Evolutionary conservation across 2,329 filamentous ascomycete species (phyloP).

Genomic region (Pleurostoma richardsiae): DNA sequence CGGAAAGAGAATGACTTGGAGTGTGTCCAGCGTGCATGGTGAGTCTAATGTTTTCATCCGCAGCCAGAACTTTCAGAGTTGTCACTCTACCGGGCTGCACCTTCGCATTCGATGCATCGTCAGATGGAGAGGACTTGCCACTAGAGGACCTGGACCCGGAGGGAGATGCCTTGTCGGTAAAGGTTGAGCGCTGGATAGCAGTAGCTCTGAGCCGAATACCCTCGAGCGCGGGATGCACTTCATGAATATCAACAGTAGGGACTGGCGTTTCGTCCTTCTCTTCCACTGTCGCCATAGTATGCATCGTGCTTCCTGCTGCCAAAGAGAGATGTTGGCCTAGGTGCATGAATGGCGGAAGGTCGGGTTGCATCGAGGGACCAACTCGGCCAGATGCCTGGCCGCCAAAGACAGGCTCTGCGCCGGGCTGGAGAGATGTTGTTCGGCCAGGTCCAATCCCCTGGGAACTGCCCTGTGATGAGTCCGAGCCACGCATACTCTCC

Average conservation of each 20-base stretch:
- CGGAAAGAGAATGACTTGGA: constrained; percentile 53
- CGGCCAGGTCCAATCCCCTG: constrained; percentile 7
- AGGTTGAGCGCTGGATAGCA: constrained; percentile 47
- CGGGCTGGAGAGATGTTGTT: not conserved
- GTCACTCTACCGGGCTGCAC: constrained; percentile 16
- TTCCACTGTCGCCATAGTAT: constrained; percentile 3
- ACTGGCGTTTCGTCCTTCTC: constrained; percentile 26
- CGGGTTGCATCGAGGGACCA: constrained; percentile 24
- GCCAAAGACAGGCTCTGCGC: not conserved
- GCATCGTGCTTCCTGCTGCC: constrained; percentile 18
- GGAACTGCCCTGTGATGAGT: constrained; percentile 14
- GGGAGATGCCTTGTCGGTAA: constrained; percentile 31
- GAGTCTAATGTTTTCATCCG: constrained; percentile 44
- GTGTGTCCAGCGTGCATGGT: constrained; percentile 61
- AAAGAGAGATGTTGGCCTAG: constrained; percentile 41
- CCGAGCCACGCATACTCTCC: constrained; percentile 14
- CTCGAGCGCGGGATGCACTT: constrained; percentile 55
- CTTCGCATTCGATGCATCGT: constrained; percentile 23
- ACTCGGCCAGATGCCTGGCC: not conserved
- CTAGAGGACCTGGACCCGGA: constrained; percentile 18
- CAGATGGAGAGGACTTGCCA: constrained; percentile 19
- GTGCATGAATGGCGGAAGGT: constrained; percentile 29
- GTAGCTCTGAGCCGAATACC: constrained; percentile 52
- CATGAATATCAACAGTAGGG: constrained; percentile 51
- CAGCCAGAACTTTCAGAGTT: constrained; percentile 40